These are phyloP conservation scores for Triticum turgidum DNA, from an alignment of 176 grass and related monocot genomes.

Conservation along the genomic window DNA sequence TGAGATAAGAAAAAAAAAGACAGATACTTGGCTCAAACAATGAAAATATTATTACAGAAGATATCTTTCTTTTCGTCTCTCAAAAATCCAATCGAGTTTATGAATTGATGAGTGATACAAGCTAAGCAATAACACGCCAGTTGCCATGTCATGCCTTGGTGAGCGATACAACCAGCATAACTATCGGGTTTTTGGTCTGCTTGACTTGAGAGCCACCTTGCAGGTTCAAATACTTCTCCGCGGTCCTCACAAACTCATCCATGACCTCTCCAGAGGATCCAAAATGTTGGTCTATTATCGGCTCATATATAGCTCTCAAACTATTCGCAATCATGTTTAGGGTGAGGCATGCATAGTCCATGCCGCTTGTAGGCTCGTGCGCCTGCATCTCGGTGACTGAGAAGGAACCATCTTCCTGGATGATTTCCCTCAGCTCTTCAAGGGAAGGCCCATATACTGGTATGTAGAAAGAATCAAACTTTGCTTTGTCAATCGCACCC, in stretches of 20 bases:
- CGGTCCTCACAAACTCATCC: neutral
- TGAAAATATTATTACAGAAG: neutral
- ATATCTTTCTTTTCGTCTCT: neutral
- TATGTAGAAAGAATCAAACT: conserved; percentile 12
- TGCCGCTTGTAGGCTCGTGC: neutral
- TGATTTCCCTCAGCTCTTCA: neutral
- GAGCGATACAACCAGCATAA: neutral
- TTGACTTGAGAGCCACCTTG: neutral
- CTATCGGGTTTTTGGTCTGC: neutral
- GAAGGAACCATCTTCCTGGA: conserved; percentile 4
- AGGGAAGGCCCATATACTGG: neutral
- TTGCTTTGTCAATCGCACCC: conserved; percentile 12
- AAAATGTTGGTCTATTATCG: conserved; percentile 1
- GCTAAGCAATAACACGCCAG: neutral
- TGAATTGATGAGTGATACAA: neutral
- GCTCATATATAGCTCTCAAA: conserved; percentile 5
- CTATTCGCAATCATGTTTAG: neutral
- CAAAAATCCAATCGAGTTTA: neutral
- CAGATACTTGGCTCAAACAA: neutral
- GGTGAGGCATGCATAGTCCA: neutral
- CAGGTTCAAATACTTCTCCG: neutral
- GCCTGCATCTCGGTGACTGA: neutral
- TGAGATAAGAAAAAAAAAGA: neutral
- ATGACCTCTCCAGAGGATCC: neutral
- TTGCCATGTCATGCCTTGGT: neutral